These are phyloP conservation scores for Saururus chinensis DNA, from an alignment of 164 flowering plant species.

Conservation along the genomic window DNA sequence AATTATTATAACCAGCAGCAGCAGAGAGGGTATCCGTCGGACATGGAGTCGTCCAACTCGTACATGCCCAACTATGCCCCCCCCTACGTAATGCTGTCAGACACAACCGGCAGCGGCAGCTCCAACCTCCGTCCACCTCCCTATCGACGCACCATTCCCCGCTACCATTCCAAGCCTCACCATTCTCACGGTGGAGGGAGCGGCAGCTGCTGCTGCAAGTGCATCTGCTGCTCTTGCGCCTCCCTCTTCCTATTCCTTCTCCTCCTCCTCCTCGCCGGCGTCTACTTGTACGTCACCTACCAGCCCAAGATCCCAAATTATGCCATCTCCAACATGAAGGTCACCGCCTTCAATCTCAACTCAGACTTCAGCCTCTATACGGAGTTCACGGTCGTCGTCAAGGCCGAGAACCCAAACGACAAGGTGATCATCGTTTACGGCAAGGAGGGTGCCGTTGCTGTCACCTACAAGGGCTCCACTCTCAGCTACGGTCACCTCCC, in stretches of 20 bases:
- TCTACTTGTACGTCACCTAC: conserved; percentile 13
- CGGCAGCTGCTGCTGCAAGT: conserved; percentile 18
- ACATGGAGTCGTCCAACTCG: conserved; percentile 2
- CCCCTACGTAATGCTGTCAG: conserved; percentile 35
- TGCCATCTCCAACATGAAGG: conserved; percentile 20
- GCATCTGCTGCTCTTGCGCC: conserved; percentile 44
- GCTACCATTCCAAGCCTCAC: conserved; percentile 17
- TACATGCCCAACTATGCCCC: conserved; percentile 17
- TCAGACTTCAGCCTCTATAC: conserved; percentile 34
- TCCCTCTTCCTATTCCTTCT: conserved; percentile 27
- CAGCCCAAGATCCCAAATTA: conserved; percentile 42
- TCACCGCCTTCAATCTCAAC: conserved; percentile 28
- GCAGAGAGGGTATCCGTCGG: conserved; percentile 3
- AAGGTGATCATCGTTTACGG: conserved; percentile 39
- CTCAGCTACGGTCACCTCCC: conserved; percentile 50
- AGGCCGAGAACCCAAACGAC: conserved; percentile 48
- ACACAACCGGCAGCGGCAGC: conserved; percentile 8
- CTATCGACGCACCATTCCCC: conserved; percentile 39
- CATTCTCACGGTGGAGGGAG: conserved; percentile 4
- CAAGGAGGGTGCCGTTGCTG: conserved; percentile 19
- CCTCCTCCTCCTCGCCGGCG: conserved; percentile 1
- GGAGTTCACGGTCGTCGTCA: conserved; percentile 27
- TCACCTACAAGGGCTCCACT: conserved; percentile 18
- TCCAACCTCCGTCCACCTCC: conserved; percentile 37
- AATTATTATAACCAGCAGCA: background rate